Base-by-base conservation (phyloP, 1,284 basidiomycete genomes). In the Microbotryum scabiosae region DNA sequence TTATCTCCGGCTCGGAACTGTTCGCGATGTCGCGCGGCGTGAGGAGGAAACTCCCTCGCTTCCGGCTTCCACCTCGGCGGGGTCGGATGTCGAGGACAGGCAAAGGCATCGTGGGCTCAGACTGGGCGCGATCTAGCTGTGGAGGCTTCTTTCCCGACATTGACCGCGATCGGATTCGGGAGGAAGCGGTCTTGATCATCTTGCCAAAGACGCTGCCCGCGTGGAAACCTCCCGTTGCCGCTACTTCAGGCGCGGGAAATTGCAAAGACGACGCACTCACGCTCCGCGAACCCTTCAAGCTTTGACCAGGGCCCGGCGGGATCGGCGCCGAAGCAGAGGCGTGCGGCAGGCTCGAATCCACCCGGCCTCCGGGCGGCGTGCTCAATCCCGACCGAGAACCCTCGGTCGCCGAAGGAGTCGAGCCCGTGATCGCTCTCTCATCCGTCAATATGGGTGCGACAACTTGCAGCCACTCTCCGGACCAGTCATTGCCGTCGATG, bases 401-500 rank as follows among this genome's bases (percentile, higher is more conserved):
- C 52, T 41, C 60, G 54, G 47, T 21, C 26, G 48, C 28, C 16
- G 51, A 43, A 21, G 51, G 30, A 48, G 48, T 50, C 20, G 71
- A 64, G 32, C 59, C 59, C 20, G 70, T 60, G 21, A 74, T 63
- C 57, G 75, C 3, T 84, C 79, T 23, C 88, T 77, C 43, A 4
- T 44, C 20, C 7, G 48, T 10, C 23, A 70, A 52, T 16, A 70
- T 54, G 3, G 91, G 90, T 61, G 87, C 86, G 28, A 96, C 85
- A 58, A 98, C 80, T 36, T 86, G 84, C 71, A 84, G 83, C 91
- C 93, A 97, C 4, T 90, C 87, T 4, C 87, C 86, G 65, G 88
- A 85, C 76, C 97, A 96, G 9, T 90, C 87, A 74, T 98, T 98
- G 36, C 86, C 88, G 69, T 97, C 94, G 32, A 98, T 83, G 65